Evolutionary conservation across 177 flowering plant species (phyloP).

Genomic region (Telopea speciosissima): DNA sequence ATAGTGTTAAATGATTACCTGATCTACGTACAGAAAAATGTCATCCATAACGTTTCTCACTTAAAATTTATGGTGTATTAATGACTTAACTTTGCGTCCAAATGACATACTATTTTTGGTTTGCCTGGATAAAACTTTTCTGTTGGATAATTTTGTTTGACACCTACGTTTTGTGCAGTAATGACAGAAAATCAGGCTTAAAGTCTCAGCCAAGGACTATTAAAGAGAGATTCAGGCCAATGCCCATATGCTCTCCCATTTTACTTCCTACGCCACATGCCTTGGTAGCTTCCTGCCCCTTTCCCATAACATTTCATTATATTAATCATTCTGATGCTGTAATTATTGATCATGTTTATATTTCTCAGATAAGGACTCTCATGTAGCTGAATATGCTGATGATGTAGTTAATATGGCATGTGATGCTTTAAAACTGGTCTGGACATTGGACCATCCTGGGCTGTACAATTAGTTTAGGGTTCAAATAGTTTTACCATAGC

Average conservation of each 20-base stretch:
- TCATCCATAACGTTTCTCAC: neutral
- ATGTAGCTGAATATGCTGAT: neutral
- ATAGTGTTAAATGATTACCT: neutral
- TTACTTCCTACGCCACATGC: conserved; percentile 92
- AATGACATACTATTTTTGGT: neutral
- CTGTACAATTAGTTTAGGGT: too few relatives aligned
- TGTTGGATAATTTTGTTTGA: neutral
- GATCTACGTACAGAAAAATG: neutral
- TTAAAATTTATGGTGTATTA: too few relatives aligned
- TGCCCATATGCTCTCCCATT: conserved; percentile 83
- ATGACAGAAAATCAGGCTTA: conserved; percentile 45
- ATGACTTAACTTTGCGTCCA: neutral
- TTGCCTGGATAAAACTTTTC: neutral
- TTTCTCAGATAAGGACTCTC: neutral
- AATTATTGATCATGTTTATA: neutral
- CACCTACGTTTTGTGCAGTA: conserved; percentile 35
- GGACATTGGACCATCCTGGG: too few relatives aligned
- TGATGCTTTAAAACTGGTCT: too few relatives aligned
- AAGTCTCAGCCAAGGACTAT: conserved; percentile 35
- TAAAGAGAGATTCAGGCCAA: conserved; percentile 87
- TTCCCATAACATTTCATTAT: neutral
- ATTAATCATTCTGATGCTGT: neutral
- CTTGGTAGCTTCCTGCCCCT: conserved; percentile 44
- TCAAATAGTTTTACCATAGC: too few relatives aligned
- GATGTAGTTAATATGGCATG: neutral